Conservation (phyloP, 495 filamentous ascomycete genomes). For the Jackrogersella minutella region DNA sequence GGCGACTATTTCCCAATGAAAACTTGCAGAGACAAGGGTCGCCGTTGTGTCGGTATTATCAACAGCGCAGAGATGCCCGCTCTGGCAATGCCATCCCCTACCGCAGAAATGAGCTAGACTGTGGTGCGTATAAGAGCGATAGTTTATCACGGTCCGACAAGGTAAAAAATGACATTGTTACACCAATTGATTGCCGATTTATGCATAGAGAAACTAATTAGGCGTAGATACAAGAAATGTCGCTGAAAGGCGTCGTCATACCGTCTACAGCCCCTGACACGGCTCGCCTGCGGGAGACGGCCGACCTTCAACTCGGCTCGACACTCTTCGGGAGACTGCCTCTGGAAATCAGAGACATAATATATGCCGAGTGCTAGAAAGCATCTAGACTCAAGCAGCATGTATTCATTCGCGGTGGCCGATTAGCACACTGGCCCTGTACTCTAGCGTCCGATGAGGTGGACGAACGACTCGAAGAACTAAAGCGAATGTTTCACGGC, state of each 20-base stretch:
- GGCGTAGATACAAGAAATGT: background rate
- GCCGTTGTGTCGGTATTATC: background rate
- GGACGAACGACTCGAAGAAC: background rate
- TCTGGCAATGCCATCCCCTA: background rate
- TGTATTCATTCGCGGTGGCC: background rate
- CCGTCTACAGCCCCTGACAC: background rate
- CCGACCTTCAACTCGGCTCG: slow-evolving; percentile 4
- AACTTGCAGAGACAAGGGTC: background rate
- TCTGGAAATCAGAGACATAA: slow-evolving; percentile 11
- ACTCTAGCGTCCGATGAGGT: background rate
- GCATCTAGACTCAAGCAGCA: slow-evolving; percentile 9
- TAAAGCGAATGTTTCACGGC: background rate
- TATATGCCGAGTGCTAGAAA: slow-evolving; percentile 9
- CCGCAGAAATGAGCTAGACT: slow-evolving; percentile 9
- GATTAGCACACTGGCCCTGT: slow-evolving; percentile 10
- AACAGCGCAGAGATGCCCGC: slow-evolving; percentile 15
- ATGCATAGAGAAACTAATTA: background rate
- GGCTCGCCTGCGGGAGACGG: slow-evolving; percentile 3
- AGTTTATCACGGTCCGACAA: background rate
- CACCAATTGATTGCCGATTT: background rate
- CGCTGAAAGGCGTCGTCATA: background rate
- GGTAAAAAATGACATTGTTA: background rate
- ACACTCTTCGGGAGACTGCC: slow-evolving; percentile 9
- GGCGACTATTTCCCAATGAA: slow-evolving; percentile 17
- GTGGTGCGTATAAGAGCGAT: slow-evolving; percentile 2